Percentiles rank a stretch among this genome's conserved stretches.
Evolutionary conservation across 2,329 filamentous ascomycete species (phyloP).

Genomic region (Chrysoporthe austroafricana): DNA sequence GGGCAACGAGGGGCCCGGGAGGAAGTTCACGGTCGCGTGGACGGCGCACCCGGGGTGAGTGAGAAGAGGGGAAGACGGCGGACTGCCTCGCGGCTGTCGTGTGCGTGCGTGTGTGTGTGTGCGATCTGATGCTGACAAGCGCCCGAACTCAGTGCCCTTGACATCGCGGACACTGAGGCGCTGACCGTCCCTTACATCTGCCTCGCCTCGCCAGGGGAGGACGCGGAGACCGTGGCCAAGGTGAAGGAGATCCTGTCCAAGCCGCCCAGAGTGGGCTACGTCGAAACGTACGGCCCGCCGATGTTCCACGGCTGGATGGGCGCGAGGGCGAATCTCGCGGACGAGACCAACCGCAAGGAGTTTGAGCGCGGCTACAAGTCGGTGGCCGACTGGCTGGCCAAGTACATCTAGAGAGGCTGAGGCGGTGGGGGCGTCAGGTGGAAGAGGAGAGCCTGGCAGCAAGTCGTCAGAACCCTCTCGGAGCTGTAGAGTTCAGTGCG

Average conservation of each 20-base stretch:
- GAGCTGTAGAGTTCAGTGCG: neutral
- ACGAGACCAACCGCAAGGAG: constrained; percentile 49
- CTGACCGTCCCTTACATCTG: constrained; percentile 52
- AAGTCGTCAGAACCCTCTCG: neutral
- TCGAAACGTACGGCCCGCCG: constrained; percentile 50
- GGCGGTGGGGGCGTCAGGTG: no score
- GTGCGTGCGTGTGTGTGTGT: neutral
- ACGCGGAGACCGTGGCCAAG: constrained; percentile 45
- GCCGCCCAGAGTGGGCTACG: constrained; percentile 44
- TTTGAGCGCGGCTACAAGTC: constrained; percentile 55
- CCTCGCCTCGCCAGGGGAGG: constrained; percentile 55
- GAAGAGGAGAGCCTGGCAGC: neutral
- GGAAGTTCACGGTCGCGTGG: constrained; percentile 42
- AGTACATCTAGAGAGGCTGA: constrained; percentile 35
- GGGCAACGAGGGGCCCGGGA: constrained; percentile 40
- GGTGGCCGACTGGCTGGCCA: constrained; percentile 46
- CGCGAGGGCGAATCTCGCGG: constrained; percentile 51
- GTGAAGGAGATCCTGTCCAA: constrained; percentile 48
- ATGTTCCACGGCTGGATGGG: constrained; percentile 66
- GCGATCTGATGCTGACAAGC: neutral
- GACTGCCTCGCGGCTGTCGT: no score
- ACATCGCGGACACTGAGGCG: constrained; percentile 46
- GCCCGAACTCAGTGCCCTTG: constrained; percentile 35
- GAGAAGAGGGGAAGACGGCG: neutral
- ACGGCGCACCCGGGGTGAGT: constrained; percentile 39